Evolutionary conservation across 108 stramenopile genomes (phyloP), one percentile per base, ranked within the genome.

Genomic region (Skeletonema tropicum): DNA sequence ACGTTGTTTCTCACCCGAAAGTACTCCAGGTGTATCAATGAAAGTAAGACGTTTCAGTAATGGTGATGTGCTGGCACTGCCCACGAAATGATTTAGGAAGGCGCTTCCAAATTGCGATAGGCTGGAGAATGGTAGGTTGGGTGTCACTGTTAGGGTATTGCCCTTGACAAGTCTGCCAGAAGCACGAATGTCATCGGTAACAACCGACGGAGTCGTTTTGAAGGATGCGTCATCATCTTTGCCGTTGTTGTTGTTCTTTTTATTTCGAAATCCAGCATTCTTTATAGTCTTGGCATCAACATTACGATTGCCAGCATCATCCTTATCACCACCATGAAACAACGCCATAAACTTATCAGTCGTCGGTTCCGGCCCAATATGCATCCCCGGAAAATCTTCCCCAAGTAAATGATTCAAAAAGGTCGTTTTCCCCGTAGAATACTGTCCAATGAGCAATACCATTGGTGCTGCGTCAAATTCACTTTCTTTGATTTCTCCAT

Each of bases 1-100:
- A 5, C 92, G 83, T 71, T 96, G 94, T 90, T 96, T 96, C 74
- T 94, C 92, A 13, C 94, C 94, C 13, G 86, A 82, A n/a, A 96
- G 83, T 12, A 96, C 92, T 30, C 94, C 94, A 3, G 94, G 94
- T 4, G 94, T 94, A 74, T 96, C 94, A 42, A 96, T 86, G 38
- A 96, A 76, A 6, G 89, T 92, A 15, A 96, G 89, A 57, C 82
- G 80, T 58, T 88, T 60, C 12, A 87, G 76, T 42, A 89, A 60
- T n/a, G 83, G 68, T 1, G 85, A 79, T 3, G 46, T 19, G 32
- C 57, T 66, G 30, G 82, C 72, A 48, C 70, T 71, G 1, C 82
- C 85, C 1, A 76, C 83, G 59, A 86, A 83, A 29, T 80, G 71
- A 73, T 90, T 90, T 26, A 94, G 58, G 69, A 95, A 95, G 2